phyloP scores from a whole-genome alignment of 2,329 filamentous ascomycete genomes.

The Cladophialophora psammophila region DNA sequence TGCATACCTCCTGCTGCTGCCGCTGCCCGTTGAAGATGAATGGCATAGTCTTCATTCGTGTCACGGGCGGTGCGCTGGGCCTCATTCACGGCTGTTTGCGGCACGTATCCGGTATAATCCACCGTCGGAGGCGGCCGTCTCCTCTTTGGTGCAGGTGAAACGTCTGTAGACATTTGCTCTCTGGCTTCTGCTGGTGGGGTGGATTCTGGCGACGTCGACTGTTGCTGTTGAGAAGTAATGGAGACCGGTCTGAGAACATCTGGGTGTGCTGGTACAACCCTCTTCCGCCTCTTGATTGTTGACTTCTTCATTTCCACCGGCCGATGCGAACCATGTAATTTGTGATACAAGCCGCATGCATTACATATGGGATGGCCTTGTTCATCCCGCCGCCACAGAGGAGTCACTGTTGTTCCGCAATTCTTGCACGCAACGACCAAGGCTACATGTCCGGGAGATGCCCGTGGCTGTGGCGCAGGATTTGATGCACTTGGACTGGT shows the following conservation, averaged over 20 bases:
- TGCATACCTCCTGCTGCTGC: slow-evolving; percentile 47
- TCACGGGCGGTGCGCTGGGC: slow-evolving; percentile 42
- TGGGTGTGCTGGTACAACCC: slow-evolving; percentile 80
- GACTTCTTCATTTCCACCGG: slow-evolving; percentile 99
- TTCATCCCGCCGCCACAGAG: slow-evolving; percentile 93
- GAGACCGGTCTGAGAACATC: slow-evolving; percentile 44
- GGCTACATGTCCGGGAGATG: slow-evolving; percentile 28
- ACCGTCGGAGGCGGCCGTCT: slow-evolving; percentile 53
- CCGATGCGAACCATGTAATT: slow-evolving; percentile 90
- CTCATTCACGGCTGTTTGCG: slow-evolving; percentile 45
- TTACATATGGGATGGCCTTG: slow-evolving; percentile 97
- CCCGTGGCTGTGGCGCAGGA: slow-evolving; percentile 21
- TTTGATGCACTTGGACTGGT: slow-evolving; percentile 15
- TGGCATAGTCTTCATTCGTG: slow-evolving; percentile 29
- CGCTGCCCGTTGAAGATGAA: slow-evolving; percentile 38
- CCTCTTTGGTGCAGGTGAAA: slow-evolving; percentile 36
- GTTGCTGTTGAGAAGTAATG: slow-evolving; percentile 21
- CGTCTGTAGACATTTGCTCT: slow-evolving; percentile 29
- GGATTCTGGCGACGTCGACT: slow-evolving; percentile 34
- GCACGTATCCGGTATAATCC: slow-evolving; percentile 58
- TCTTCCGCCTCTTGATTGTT: slow-evolving; percentile 93
- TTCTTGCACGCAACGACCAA: slow-evolving; percentile 94
- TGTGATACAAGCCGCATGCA: slow-evolving; percentile 95
- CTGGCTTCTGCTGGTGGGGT: slow-evolving; percentile 23
- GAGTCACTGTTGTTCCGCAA: slow-evolving; percentile 94